Evolutionary conservation across 2,329 filamentous ascomycete genomes (phyloP).

Genomic region (Eutypa lata): DNA sequence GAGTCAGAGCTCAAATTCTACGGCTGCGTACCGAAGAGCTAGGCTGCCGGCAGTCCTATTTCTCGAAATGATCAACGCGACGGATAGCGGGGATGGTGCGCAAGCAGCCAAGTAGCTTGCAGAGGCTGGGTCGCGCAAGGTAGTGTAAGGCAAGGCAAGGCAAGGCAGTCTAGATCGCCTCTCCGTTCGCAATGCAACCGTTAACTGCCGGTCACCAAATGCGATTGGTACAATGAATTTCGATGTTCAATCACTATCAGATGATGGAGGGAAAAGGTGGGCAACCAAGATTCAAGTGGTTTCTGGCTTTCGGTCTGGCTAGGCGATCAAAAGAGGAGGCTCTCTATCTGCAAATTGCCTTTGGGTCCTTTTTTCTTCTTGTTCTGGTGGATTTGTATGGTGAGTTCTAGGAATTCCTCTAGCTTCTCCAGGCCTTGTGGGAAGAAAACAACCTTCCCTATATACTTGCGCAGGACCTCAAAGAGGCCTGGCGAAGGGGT

Average conservation of each 20-base stretch:
- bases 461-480: conserved; percentile 19
- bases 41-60: not conserved
- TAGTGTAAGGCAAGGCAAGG: not conserved
- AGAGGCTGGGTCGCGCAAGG: not conserved
- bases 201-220: not conserved
- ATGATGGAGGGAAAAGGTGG: not conserved
- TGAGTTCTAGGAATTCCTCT: conserved; percentile 23
- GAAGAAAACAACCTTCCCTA: conserved; percentile 10
- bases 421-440: conserved; percentile 15
- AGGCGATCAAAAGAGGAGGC: not conserved
- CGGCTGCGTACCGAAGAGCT: not conserved
- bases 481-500: conserved; percentile 9
- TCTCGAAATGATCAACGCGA: not conserved
- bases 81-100: not conserved
- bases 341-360: not conserved
- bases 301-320: not conserved
- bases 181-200: not conserved
- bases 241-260: not conserved
- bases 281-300: not conserved
- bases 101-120: not conserved
- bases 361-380: not conserved
- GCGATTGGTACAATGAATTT: not conserved
- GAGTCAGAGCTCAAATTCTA: not conserved
- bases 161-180: not conserved
- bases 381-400: conserved; percentile 16